Evolutionary conservation across 176 grass and related monocot genomes (phyloP).

Genomic region (Elymus sibiricus): DNA sequence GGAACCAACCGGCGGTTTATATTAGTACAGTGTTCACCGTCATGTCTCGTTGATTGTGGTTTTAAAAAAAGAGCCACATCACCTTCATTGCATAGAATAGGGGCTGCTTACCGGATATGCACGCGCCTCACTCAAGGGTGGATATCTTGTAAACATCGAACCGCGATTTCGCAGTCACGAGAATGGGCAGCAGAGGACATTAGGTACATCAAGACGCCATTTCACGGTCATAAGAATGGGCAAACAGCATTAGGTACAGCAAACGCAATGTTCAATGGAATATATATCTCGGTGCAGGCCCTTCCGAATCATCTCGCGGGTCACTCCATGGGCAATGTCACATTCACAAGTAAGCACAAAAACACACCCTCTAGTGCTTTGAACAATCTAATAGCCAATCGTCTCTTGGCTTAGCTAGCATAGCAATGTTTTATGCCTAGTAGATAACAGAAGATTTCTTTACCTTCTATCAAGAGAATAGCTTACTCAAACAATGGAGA

Average conservation of each 20-base stretch:
- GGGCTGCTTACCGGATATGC: conserved; percentile 10
- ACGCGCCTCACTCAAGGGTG: conserved; percentile 27
- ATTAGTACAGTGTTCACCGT: neutral
- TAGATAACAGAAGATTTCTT: neutral
- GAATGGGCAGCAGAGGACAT: conserved; percentile 24
- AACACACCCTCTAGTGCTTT: conserved; percentile 11
- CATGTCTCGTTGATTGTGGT: conserved; percentile 1
- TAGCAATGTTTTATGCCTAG: neutral
- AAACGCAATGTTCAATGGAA: neutral
- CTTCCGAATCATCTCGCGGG: neutral
- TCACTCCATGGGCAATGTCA: conserved; percentile 9
- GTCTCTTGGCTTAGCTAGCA: neutral
- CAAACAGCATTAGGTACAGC: conserved; percentile 33
- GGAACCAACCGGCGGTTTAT: neutral
- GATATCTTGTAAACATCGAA: conserved; percentile 19
- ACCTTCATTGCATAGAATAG: neutral
- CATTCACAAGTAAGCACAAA: conserved; percentile 33
- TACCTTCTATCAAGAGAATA: conserved; percentile 11
- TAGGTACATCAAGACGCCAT: conserved; percentile 24
- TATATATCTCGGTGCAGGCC: neutral
- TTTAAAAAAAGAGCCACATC: neutral
- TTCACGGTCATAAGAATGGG: conserved; percentile 15
- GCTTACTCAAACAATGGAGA: neutral
- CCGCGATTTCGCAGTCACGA: neutral
- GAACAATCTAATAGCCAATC: conserved; percentile 7